Percentiles rank a stretch among this genome's conserved stretches.
These are phyloP conservation scores for Diaporthe ilicicola DNA, from an alignment of 2,329 filamentous ascomycete genomes.

Conservation along the genomic window DNA sequence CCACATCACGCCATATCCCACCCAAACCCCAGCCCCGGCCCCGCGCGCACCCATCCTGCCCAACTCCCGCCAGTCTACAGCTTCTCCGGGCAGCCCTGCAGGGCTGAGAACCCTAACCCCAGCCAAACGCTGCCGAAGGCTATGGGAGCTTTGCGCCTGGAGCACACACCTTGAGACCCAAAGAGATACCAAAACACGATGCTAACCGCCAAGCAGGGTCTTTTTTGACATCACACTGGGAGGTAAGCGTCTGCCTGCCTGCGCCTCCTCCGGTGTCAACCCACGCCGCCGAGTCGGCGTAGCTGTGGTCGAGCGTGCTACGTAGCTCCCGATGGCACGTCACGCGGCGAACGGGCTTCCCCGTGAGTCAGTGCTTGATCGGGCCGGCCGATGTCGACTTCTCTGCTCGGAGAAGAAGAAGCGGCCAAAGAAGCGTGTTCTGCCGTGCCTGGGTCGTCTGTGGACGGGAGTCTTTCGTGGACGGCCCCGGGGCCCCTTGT, in stretches of 20 bases:
- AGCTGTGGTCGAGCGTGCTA: neutral
- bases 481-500: neutral
- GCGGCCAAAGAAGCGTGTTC: neutral
- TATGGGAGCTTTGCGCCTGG: no score
- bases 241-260: slow-evolving; percentile 57
- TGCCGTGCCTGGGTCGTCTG: neutral
- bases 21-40: neutral
- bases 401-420: neutral
- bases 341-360: neutral
- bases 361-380: neutral
- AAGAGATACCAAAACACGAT: no score
- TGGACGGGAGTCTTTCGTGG: neutral
- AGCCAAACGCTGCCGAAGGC: no score
- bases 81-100: neutral
- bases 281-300: neutral
- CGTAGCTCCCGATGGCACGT: neutral
- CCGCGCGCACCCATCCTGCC: neutral
- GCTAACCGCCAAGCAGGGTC: slow-evolving; percentile 44
- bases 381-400: neutral
- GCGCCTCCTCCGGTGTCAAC: neutral
- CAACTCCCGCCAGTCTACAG: neutral
- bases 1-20: neutral
- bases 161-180: neutral
- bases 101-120: slow-evolving; percentile 29
- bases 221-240: slow-evolving; percentile 67